phyloP scores from a whole-genome alignment of 257 asterid genomes.

The Jacaranda mimosifolia region DNA sequence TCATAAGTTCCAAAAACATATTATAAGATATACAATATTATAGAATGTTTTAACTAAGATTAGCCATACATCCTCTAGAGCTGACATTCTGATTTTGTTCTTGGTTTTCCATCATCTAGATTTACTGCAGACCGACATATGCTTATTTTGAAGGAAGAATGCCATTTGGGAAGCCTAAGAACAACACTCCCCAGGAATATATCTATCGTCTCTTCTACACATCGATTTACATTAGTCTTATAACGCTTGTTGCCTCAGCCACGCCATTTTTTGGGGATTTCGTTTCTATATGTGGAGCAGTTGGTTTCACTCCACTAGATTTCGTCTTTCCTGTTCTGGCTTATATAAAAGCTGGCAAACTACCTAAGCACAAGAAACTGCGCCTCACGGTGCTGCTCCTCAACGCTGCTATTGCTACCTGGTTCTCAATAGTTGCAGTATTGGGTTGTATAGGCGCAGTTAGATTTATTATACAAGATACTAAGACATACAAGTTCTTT shows the following conservation, averaged over 20 bases:
- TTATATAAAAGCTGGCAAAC: conserved; percentile 58
- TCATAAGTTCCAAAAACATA: too few relatives aligned
- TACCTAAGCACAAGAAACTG: conserved; percentile 34
- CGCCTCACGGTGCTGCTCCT: conserved; percentile 40
- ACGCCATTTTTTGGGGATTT: conserved; percentile 72
- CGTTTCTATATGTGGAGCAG: conserved; percentile 70
- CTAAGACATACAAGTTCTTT: conserved; percentile 53
- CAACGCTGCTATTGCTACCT: conserved; percentile 52
- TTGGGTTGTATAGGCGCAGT: conserved; percentile 68
- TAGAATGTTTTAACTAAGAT: too few relatives aligned
- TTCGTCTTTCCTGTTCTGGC: conserved; percentile 68
- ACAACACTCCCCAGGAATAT: not conserved
- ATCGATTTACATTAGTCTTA: conserved; percentile 45
- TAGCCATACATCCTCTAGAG: too few relatives aligned
- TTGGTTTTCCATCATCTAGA: conserved; percentile 42
- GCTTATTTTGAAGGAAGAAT: conserved; percentile 53
- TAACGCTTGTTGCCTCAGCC: conserved; percentile 60
- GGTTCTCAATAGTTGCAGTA: conserved; percentile 62
- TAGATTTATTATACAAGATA: conserved; percentile 53
- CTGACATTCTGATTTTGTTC: too few relatives aligned
- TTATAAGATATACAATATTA: too few relatives aligned
- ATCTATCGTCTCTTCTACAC: conserved; percentile 51
- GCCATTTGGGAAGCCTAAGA: conserved; percentile 16
- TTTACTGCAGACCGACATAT: conserved; percentile 71
- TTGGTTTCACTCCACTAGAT: conserved; percentile 70